Percentiles rank a stretch among this genome's conserved stretches.
These are phyloP conservation scores for Pythium sp. DNA, from an alignment of 352 stramenopile genomes.

Conservation along the genomic window DNA sequence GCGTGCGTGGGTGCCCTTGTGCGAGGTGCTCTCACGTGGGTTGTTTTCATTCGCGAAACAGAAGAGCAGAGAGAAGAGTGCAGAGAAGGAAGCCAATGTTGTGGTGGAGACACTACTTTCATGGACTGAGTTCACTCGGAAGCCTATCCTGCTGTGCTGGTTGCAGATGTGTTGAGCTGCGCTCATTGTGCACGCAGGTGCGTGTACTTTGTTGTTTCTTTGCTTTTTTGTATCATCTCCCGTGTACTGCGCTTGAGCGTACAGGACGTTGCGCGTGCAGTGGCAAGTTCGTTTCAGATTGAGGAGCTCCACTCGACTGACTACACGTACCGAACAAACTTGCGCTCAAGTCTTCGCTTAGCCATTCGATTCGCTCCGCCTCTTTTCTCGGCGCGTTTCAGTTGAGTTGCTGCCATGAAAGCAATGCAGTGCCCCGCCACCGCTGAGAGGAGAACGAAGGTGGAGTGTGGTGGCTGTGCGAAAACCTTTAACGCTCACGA, in stretches of 20 bases:
- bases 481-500: neutral
- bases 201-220: neutral
- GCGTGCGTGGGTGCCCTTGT: neutral
- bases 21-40: neutral
- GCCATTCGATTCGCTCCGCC: neutral
- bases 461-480: neutral
- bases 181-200: neutral
- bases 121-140: neutral
- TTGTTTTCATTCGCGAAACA: neutral
- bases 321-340: neutral
- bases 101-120: neutral
- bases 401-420: neutral
- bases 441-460: neutral
- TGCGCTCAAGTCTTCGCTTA: neutral
- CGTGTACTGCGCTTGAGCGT: neutral
- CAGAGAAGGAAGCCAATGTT: neutral
- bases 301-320: neutral
- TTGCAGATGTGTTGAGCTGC: neutral
- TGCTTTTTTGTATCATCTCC: neutral
- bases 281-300: neutral
- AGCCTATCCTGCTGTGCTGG: neutral
- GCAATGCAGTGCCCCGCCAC: neutral
- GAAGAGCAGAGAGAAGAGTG: neutral
- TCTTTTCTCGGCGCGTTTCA: neutral
- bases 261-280: neutral